These are phyloP conservation scores for Glarea lozoyensis DNA, from an alignment of 495 filamentous ascomycete species.

Conservation along the genomic window DNA sequence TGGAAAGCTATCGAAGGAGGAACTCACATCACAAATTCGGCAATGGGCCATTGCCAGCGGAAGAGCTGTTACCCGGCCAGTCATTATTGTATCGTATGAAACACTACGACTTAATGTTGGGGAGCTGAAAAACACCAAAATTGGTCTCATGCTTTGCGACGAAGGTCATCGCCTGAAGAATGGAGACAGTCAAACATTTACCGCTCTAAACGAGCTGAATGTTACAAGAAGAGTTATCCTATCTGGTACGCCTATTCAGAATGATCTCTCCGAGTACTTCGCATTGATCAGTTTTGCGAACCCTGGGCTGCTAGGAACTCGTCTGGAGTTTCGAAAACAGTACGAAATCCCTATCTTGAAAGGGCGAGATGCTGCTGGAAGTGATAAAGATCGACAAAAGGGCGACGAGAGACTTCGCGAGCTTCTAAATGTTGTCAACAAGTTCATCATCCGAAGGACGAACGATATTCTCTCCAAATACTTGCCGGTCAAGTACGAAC, in stretches of 20 bases:
- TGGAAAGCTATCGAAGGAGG: constrained; percentile 91
- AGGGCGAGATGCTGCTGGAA: constrained; percentile 84
- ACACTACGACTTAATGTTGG: constrained; percentile 85
- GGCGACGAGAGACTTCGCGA: constrained; percentile 80
- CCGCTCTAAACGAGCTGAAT: constrained; percentile 78
- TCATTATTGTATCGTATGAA: constrained; percentile 99
- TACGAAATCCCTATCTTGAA: constrained; percentile 90
- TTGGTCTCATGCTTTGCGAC: constrained; percentile 93
- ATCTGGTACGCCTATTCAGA: too few species aligned
- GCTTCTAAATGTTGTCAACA: constrained; percentile 81
- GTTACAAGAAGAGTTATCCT: constrained; percentile 89
- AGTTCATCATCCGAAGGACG: constrained; percentile 96
- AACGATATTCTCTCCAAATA: constrained; percentile 99
- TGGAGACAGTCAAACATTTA: constrained; percentile 90
- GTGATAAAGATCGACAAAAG: constrained; percentile 70
- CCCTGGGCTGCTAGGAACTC: constrained; percentile 79
- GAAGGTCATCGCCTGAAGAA: constrained; percentile 99
- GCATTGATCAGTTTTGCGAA: constrained; percentile 95
- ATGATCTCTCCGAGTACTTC: constrained; percentile 97
- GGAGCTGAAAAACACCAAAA: constrained; percentile 76
- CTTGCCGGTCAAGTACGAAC: constrained; percentile 96
- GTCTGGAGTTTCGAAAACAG: constrained; percentile 87
- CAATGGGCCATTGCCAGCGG: constrained; percentile 92
- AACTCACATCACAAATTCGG: constrained; percentile 77
- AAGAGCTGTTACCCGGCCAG: constrained; percentile 81